Evolutionary conservation across 2,329 filamentous ascomycete species (phyloP).

Genomic region (Chaetomiaceae sp.): DNA sequence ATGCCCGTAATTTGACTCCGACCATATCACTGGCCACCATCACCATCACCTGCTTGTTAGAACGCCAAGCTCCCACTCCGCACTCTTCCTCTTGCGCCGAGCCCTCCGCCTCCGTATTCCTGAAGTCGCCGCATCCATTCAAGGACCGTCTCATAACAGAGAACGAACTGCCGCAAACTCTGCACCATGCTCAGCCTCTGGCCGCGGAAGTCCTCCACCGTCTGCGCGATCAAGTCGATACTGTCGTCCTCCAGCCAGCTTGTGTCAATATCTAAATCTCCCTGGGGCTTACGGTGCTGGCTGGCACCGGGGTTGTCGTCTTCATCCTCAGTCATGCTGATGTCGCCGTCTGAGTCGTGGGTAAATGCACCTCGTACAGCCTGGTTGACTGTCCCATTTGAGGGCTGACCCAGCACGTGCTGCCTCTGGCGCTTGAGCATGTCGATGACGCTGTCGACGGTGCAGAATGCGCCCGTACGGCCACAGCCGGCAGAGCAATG

Average conservation of each 20-base stretch:
- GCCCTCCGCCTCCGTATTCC: slow-evolving; percentile 26
- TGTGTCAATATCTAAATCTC: slow-evolving; percentile 44
- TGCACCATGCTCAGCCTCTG: slow-evolving; percentile 97
- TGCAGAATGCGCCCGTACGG: slow-evolving; percentile 92
- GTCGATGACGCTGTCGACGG: slow-evolving; percentile 91
- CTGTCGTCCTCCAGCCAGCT: slow-evolving; percentile 66
- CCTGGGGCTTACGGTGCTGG: too few relatives aligned
- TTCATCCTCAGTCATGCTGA: slow-evolving; percentile 36
- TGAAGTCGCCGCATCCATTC: slow-evolving; percentile 69
- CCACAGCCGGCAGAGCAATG: slow-evolving; percentile 97
- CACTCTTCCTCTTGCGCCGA: slow-evolving; percentile 22
- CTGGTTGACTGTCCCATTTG: slow-evolving; percentile 27
- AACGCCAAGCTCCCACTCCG: slow-evolving; percentile 33
- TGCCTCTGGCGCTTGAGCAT: slow-evolving; percentile 84
- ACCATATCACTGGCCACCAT: background rate
- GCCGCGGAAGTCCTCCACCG: slow-evolving; percentile 82
- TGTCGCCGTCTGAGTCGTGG: slow-evolving; percentile 41
- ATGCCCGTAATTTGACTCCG: background rate
- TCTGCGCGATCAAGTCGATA: slow-evolving; percentile 75
- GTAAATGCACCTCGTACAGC: slow-evolving; percentile 12
- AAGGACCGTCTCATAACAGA: slow-evolving; percentile 91
- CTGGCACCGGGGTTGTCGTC: too few relatives aligned
- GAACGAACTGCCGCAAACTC: slow-evolving; percentile 84
- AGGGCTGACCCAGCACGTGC: slow-evolving; percentile 20
- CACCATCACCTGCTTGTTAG: slow-evolving; percentile 3